Evolutionary conservation across 352 stramenopile species (phyloP).

Genomic region (Thalassiosira livingstoniorum): DNA sequence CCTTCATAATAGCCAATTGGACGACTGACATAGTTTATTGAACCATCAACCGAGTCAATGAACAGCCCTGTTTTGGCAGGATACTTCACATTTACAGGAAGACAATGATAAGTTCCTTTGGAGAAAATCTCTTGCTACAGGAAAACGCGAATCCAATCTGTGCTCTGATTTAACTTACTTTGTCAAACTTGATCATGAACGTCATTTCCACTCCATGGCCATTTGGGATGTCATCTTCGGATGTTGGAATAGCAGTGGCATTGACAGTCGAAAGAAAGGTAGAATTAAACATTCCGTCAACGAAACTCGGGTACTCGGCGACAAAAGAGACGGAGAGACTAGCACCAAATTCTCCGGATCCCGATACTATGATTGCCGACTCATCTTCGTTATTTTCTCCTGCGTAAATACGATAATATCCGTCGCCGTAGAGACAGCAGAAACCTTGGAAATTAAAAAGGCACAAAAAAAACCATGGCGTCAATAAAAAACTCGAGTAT

Average conservation of each 20-base stretch:
- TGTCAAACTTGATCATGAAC: constrained; percentile 43
- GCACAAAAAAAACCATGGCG: not conserved
- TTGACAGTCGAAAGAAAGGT: not conserved
- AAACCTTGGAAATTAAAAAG: not conserved
- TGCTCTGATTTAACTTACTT: too few species aligned
- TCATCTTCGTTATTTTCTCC: constrained; percentile 27
- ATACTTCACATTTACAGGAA: too few species aligned
- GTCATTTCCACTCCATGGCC: constrained; percentile 11
- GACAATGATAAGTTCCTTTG: too few species aligned
- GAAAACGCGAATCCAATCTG: too few species aligned
- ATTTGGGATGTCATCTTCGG: constrained; percentile 6
- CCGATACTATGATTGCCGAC: constrained; percentile 21
- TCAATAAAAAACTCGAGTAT: constrained; percentile 19
- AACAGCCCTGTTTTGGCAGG: constrained; percentile 39
- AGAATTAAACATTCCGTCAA: not conserved
- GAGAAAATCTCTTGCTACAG: too few species aligned
- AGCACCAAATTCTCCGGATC: constrained; percentile 34
- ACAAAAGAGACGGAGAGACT: constrained; percentile 25
- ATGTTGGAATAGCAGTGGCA: constrained; percentile 7
- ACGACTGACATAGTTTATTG: constrained; percentile 27
- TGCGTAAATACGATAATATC: constrained; percentile 23
- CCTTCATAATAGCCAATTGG: constrained; percentile 44
- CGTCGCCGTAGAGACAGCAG: constrained; percentile 39
- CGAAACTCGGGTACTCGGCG: not conserved
- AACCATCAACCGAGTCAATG: constrained; percentile 39